These are phyloP conservation scores for Microthlaspi erraticum DNA, from an alignment of 345 rosid genomes.

Conservation along the genomic window DNA sequence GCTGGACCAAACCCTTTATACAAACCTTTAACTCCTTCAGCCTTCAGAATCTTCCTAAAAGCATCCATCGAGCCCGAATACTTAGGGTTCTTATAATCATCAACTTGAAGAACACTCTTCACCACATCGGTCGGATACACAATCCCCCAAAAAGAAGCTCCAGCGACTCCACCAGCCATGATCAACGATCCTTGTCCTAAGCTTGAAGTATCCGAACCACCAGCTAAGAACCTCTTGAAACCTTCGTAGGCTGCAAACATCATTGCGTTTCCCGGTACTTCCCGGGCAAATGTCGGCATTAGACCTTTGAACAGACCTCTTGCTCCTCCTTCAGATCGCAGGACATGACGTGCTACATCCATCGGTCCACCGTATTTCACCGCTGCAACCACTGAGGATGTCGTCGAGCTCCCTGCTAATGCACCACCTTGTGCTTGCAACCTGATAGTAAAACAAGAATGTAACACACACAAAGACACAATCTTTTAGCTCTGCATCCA, in stretches of 20 bases:
- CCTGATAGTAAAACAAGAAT: constrained; percentile 49
- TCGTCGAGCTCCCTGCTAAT: constrained; percentile 49
- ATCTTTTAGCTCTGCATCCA: too few species aligned
- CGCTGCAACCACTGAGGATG: constrained; percentile 57
- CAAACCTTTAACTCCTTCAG: constrained; percentile 90
- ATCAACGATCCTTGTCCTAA: constrained; percentile 85
- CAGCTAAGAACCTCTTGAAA: constrained; percentile 75
- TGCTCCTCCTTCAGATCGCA: constrained; percentile 82
- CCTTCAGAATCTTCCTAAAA: constrained; percentile 67
- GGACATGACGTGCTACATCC: constrained; percentile 92
- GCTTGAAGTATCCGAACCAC: constrained; percentile 86
- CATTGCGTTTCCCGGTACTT: constrained; percentile 91
- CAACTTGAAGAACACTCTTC: constrained; percentile 95
- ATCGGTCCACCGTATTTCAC: constrained; percentile 91
- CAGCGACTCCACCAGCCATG: constrained; percentile 90
- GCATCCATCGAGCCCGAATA: constrained; percentile 77
- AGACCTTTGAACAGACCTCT: constrained; percentile 95
- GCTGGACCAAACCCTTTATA: constrained; percentile 98
- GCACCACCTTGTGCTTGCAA: constrained; percentile 97
- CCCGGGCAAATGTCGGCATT: constrained; percentile 88
- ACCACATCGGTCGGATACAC: constrained; percentile 96
- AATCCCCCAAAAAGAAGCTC: constrained; percentile 79
- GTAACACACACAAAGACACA: constrained; percentile 6
- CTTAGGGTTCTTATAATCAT: constrained; percentile 83
- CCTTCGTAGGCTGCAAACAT: constrained; percentile 93